Evolutionary conservation across 2,329 filamentous ascomycete genomes (phyloP), one percentile per base, ranked within the genome.

Genomic region (Aspergillus pseudoterreus): DNA sequence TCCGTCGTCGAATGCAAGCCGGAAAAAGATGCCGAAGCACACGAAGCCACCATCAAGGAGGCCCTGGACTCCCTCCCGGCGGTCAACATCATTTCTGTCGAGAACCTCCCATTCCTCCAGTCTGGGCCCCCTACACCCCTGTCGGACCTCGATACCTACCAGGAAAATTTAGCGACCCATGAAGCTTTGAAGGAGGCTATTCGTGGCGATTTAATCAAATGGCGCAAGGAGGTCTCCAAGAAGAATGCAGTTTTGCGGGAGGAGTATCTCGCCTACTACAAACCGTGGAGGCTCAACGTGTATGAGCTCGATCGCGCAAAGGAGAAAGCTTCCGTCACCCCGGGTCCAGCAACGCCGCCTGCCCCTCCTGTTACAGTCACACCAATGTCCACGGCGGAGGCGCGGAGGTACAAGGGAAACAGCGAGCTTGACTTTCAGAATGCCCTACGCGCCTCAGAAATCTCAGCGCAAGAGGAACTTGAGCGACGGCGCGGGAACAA

Each of bases 361-460:
- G 45, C 33, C 4, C 35, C 68, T 15, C 66, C 70, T 4, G 41
- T 58, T 11, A 55, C 62, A n/a, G 55, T 62, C 19, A 60, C 69
- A 1, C 63, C 71, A 4, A 66, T 65, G 12, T 60, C 67, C 0
- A 56, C 67, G 17, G 60, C 61, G 4, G 72, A 73, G 51, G 69
- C 72, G 14, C 64, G 76, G 53, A 68, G 74, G 2, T 75, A 74
- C 50, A 75, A 75, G 51, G 72, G 75, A 6, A 76, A 76, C 47
- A 79, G 74, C 49, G 76, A 78, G 53, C 63, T 78, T 4, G 76
- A 78, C 50, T 73, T 79, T 44, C 71, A 77, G 50, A 76, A 73
- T 48, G 75, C 75, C 3, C 64, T 79, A 33, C 68, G 71, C 38
- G 73, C 73, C 27, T 79, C 76, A 2, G 72, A 75, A 47, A 75